Conservation (phyloP, 2,329 filamentous ascomycete species). For the Hypoxylon sp. region DNA sequence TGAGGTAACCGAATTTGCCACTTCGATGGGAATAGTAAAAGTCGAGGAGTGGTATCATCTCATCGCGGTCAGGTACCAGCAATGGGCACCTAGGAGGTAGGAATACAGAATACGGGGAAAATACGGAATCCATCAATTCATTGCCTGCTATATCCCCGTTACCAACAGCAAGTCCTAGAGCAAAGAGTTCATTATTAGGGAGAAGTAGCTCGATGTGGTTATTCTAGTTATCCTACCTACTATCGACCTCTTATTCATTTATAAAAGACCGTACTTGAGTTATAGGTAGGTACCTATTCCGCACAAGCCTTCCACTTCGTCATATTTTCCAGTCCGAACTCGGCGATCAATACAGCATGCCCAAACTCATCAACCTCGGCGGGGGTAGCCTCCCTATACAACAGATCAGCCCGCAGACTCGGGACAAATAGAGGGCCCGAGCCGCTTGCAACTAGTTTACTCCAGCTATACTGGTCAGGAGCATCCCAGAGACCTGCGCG, state of each 20-base stretch:
- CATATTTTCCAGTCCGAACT: slow-evolving; percentile 20
- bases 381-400: slow-evolving; percentile 20
- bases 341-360: slow-evolving; percentile 18
- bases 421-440: slow-evolving; percentile 24
- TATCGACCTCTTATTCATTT: not conserved
- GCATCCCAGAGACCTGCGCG: slow-evolving; percentile 28
- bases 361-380: slow-evolving; percentile 30
- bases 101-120: too few relatives aligned
- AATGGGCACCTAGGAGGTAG: too few relatives aligned
- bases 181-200: too few relatives aligned
- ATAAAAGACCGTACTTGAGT: not conserved
- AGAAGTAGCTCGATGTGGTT: too few relatives aligned
- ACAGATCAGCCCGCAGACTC: slow-evolving; percentile 13
- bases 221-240: not conserved
- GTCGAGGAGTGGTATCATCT: too few relatives aligned
- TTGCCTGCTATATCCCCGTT: too few relatives aligned
- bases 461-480: slow-evolving; percentile 27
- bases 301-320: slow-evolving; percentile 22
- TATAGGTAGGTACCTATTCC: not conserved
- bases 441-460: slow-evolving; percentile 14
- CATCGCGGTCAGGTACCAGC: too few relatives aligned
- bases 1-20: too few relatives aligned
- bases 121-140: too few relatives aligned
- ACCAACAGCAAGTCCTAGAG: too few relatives aligned
- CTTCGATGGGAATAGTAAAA: too few relatives aligned